Evolutionary conservation across 2,329 filamentous ascomycete species (phyloP), one percentile per base, ranked within the genome.

Genomic region (Thielaviopsis ethacetica): DNA sequence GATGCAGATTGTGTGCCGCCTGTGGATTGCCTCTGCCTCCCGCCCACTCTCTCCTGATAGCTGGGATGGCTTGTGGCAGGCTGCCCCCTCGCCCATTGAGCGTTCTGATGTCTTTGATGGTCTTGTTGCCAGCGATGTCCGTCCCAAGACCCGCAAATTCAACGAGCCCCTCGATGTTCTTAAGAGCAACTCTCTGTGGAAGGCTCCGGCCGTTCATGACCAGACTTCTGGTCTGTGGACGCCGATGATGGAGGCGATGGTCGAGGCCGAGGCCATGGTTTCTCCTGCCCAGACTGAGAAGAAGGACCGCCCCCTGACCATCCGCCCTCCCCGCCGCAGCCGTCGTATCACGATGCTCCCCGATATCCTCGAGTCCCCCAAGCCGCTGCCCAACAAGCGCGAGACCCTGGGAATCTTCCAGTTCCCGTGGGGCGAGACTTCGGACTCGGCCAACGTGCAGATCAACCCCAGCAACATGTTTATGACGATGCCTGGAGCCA

Each of bases 341-440:
- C 80, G 72, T 67, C 76, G 80, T 50, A 69, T 82, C n/a, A 82
- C 80, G 7, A 66, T 76, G 53, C 73, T 85, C 5, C 80, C 82
- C 15, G 82, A 84, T 65, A 84, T 84, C 61, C 65, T 82, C 38
- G 82, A 84, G 66, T 82, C 75, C 62, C 82, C 82, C 3, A 70
- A 78, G 65, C 81, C 80, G 41, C 70, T 84, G 4, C 75, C 76
- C 4, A 72, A 82, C 66, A 80, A 78, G 68, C 73, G 76, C 50
- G 79, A 75, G 13, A 83, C 80, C 12, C 72, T 84, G 19, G 82
- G 81, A 5, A 79, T 84, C 64, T 85, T 83, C 70, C 79, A 82
- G 64, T 84, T 84, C 63, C 80, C 82, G 2, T 84, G 80, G 79
- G 82, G 82, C 15, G 81, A 84, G 68, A 77, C 70, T 64, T 84